Conservation (phyloP, 2,329 filamentous ascomycete genomes). For the Cordyceps cicadae region DNA sequence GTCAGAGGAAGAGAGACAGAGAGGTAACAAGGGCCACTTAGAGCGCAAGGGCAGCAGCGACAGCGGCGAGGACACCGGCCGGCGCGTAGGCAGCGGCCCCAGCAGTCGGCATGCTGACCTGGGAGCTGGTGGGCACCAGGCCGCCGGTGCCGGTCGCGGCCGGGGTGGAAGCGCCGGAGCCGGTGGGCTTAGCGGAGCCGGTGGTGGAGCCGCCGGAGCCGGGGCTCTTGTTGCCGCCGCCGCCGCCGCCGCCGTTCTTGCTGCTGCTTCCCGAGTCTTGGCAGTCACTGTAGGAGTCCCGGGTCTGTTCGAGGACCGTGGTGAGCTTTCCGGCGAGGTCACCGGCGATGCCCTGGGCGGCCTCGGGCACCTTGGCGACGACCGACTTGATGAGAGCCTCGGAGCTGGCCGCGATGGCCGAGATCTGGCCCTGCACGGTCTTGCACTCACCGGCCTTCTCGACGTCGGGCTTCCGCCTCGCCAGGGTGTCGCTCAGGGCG, state of each 20-base stretch:
- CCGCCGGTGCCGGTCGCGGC: constrained; percentile 9
- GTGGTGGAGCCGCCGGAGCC: not conserved
- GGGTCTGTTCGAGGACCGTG: constrained; percentile 12
- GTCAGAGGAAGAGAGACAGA: no score
- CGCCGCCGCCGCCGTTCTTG: no score
- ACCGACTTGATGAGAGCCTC: constrained; percentile 20
- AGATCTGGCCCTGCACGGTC: constrained; percentile 18
- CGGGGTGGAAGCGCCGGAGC: not conserved
- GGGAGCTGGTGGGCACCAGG: constrained; percentile 10
- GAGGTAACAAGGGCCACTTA: constrained; percentile 7
- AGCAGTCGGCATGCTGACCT: constrained; percentile 1
- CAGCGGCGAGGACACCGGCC: constrained; percentile 10
- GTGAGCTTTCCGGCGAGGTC: constrained; percentile 17
- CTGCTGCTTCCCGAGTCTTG: not conserved
- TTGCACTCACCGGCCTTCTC: constrained; percentile 21
- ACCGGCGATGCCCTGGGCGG: constrained; percentile 18
- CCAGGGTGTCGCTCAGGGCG: constrained; percentile 30
- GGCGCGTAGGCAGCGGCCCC: constrained; percentile 9
- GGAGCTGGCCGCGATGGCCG: constrained; percentile 16
- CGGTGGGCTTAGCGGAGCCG: not conserved
- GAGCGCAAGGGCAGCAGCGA: constrained; percentile 12
- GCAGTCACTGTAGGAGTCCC: constrained; percentile 9
- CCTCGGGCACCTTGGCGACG: constrained; percentile 19
- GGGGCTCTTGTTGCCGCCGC: no score
- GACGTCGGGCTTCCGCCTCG: constrained; percentile 19